phyloP scores from a whole-genome alignment of 805 yeast genomes.

The Saturnispora kantuleensis region DNA sequence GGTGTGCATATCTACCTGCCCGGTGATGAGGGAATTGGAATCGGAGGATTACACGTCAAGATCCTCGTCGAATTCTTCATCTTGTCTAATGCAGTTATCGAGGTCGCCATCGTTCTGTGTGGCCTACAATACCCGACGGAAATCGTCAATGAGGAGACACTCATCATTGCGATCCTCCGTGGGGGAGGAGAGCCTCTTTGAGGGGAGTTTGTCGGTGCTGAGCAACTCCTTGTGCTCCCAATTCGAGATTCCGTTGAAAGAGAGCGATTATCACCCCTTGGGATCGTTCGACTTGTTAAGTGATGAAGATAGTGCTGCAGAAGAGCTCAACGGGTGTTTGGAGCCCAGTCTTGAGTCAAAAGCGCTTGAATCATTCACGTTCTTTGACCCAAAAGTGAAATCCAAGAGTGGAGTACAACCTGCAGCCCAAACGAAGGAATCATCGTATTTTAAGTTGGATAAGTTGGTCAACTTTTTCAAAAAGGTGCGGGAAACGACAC shows the following conservation, averaged over 20 bases:
- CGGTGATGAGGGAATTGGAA: too few relatives aligned
- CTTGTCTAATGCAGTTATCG: background rate
- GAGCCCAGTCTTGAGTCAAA: background rate
- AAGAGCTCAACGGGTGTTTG: background rate
- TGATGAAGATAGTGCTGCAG: background rate
- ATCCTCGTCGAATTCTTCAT: conserved; percentile 2
- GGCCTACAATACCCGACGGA: background rate
- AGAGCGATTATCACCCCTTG: background rate
- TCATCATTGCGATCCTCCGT: background rate
- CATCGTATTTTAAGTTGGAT: background rate
- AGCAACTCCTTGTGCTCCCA: conserved; percentile 1
- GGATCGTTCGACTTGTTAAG: too few relatives aligned
- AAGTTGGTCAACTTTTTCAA: background rate
- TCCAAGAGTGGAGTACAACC: too few relatives aligned
- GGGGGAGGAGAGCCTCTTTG: background rate
- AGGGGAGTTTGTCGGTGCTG: background rate
- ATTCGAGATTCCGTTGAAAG: background rate
- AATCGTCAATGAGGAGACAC: background rate
- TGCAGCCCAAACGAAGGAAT: too few relatives aligned
- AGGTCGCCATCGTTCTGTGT: conserved; percentile 3
- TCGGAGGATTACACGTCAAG: background rate
- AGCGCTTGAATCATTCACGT: too few relatives aligned
- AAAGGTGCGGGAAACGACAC: background rate
- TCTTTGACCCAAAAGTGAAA: too few relatives aligned
- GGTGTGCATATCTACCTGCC: background rate